phyloP scores from a whole-genome alignment of 169 alveolate species.

The Plasmodium knowlesi region DNA sequence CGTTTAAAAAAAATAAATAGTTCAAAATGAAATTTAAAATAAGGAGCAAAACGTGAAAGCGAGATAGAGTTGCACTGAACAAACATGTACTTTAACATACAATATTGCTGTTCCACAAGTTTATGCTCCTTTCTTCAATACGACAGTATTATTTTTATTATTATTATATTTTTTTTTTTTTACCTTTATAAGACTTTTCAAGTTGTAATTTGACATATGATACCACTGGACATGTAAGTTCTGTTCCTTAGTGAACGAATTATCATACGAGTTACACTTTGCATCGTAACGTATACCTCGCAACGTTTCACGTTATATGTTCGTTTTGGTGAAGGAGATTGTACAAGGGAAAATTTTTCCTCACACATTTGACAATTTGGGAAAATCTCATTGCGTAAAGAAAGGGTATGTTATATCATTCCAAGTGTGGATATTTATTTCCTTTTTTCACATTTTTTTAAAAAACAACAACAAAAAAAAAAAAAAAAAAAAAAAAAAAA shows the following conservation, averaged over 20 bases:
- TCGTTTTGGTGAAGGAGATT: background rate
- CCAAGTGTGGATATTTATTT: background rate
- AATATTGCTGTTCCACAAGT: background rate
- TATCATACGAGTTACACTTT: conserved; percentile 1
- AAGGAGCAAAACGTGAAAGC: background rate
- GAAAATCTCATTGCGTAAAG: background rate
- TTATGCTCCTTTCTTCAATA: background rate
- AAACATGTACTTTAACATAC: background rate
- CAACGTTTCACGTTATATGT: background rate
- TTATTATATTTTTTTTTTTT: background rate
- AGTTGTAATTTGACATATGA: background rate
- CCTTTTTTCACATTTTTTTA: background rate
- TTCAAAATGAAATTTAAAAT: conserved; percentile 1
- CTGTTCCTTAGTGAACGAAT: background rate
- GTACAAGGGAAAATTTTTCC: background rate
- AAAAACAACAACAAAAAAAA: conserved; percentile 7
- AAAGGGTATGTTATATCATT: background rate
- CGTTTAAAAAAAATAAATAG: background rate
- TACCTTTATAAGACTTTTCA: background rate
- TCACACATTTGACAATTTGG: background rate
- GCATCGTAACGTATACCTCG: background rate
- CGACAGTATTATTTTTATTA: background rate
- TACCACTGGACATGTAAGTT: background rate
- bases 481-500: background rate
- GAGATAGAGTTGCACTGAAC: conserved; percentile 2